phyloP scores from a whole-genome alignment of 306 rosid genomes.

The Cyamopsis tetragonoloba region DNA sequence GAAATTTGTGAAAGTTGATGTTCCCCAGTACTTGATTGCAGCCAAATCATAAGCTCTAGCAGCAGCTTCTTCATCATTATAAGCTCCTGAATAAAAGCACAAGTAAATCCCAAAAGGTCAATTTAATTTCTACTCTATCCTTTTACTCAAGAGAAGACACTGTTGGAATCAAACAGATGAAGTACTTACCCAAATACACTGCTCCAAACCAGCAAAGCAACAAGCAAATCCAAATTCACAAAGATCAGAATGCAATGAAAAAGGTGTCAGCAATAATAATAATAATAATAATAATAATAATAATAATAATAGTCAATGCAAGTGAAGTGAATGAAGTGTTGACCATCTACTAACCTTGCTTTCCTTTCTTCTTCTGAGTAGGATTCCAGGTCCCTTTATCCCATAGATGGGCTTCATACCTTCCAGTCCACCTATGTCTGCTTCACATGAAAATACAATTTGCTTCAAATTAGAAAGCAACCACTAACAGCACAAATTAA shows the following conservation, averaged over 20 bases:
- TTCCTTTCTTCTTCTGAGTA: conserved; percentile 91
- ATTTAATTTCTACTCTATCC: background rate
- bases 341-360: conserved; percentile 69
- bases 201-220: conserved; percentile 36
- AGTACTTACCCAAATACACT: conserved; percentile 72
- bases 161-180: background rate
- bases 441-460: conserved; percentile 1
- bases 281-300: background rate
- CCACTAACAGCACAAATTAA: background rate
- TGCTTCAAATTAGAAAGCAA: conserved; percentile 3
- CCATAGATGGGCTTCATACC: conserved; percentile 93
- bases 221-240: conserved; percentile 14
- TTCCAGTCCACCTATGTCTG: conserved; percentile 94
- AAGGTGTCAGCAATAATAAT: conserved; percentile 19
- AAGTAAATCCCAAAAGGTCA: background rate
- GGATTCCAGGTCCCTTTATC: conserved; percentile 93
- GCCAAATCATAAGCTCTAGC: conserved; percentile 96
- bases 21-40: conserved; percentile 89
- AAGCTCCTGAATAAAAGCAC: conserved; percentile 60
- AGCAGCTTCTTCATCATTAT: conserved; percentile 89
- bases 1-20: conserved; percentile 75
- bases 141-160: background rate
- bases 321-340: background rate
- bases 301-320: background rate
- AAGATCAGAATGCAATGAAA: conserved; percentile 19